These are phyloP conservation scores for Maudiozyma saulgeensis DNA, from an alignment of 805 yeast genomes.

Conservation along the genomic window DNA sequence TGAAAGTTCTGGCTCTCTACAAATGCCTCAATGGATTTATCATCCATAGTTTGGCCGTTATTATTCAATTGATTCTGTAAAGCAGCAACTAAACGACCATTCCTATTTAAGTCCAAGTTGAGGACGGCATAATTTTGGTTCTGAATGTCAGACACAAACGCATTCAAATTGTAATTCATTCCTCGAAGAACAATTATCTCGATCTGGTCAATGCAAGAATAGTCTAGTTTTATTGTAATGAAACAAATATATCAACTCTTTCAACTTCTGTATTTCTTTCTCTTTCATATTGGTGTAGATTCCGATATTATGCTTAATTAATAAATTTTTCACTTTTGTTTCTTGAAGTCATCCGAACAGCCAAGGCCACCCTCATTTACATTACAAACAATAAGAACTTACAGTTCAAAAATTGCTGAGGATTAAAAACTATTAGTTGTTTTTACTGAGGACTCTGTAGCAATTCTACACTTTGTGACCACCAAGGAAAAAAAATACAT, in stretches of 20 bases:
- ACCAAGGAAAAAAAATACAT: no score
- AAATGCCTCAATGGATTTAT: conserved; percentile 11
- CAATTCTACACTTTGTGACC: no score
- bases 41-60: conserved; percentile 1
- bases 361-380: no score
- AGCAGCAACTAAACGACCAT: conserved; percentile 28
- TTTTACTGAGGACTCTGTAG: no score
- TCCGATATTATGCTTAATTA: no score
- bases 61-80: conserved; percentile 26
- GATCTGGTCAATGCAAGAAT: background rate
- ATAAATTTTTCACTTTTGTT: no score
- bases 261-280: no score
- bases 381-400: background rate
- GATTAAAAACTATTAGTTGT: no score
- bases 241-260: no score
- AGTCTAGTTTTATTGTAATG: background rate
- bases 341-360: no score
- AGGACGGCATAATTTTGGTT: conserved; percentile 17
- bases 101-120: conserved; percentile 20
- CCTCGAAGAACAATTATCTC: background rate
- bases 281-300: no score
- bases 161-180: conserved; percentile 10
- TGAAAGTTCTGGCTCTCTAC: conserved; percentile 12
- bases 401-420: no score
- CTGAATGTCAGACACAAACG: conserved; percentile 15